These are phyloP conservation scores for Kappamyces sp. DNA, from an alignment of 192 early-diverging fungal genomes.

Conservation along the genomic window DNA sequence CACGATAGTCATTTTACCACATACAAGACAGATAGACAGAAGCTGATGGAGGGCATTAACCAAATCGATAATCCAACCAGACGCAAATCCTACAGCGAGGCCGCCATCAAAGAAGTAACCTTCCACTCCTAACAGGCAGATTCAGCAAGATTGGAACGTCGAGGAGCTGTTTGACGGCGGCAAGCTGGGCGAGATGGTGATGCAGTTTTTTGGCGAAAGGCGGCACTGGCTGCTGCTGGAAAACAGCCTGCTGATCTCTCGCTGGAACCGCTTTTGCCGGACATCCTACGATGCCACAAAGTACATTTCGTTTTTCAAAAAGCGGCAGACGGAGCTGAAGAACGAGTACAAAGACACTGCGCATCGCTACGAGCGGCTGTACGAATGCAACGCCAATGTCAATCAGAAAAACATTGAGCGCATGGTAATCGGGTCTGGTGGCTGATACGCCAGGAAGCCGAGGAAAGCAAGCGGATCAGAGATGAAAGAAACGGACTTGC, in stretches of 20 bases:
- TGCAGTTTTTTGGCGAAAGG: conserved; percentile 34
- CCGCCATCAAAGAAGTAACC: conserved; percentile 32
- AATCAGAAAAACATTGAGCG: conserved; percentile 27
- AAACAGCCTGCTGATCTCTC: conserved; percentile 37
- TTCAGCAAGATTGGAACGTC: conserved; percentile 37
- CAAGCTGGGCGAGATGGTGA: conserved; percentile 20
- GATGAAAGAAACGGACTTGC: conserved; percentile 26
- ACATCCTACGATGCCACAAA: conserved; percentile 32
- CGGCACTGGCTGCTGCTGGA: conserved; percentile 23
- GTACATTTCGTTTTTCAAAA: conserved; percentile 29
- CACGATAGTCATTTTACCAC: conserved; percentile 30
- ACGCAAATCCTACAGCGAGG: conserved; percentile 11
- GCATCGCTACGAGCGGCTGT: conserved; percentile 35
- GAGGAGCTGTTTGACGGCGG: conserved; percentile 21
- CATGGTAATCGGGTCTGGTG: not conserved
- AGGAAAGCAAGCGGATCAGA: conserved; percentile 15
- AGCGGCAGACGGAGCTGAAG: conserved; percentile 28
- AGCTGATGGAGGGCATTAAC: conserved; percentile 28
- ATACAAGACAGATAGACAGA: conserved; percentile 34
- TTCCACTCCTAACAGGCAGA: conserved; percentile 6
- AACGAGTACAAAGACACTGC: conserved; percentile 38
- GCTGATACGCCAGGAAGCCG: conserved; percentile 11
- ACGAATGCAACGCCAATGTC: conserved; percentile 4
- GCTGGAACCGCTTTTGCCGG: conserved; percentile 49
- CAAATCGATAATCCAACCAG: conserved; percentile 28